A percentile compares a stretch with the other conserved stretches of the same genome.
Evolutionary conservation across 345 rosid genomes (phyloP).

Genomic region (Nasturtium officinale): DNA sequence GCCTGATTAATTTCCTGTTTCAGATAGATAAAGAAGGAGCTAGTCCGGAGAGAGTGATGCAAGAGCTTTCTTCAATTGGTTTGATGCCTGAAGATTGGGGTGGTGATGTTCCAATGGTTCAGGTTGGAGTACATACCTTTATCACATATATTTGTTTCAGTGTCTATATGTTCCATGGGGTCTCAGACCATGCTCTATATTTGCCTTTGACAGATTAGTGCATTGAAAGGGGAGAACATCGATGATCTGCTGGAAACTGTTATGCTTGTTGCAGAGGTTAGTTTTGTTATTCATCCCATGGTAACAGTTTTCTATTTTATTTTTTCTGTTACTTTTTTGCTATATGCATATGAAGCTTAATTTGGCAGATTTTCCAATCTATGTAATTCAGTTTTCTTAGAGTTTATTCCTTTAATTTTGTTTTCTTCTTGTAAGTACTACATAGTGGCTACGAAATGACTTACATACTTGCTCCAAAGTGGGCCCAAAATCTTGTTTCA

Average conservation of each 20-base stretch:
- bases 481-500: slow-evolving; percentile 9
- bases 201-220: slow-evolving; percentile 78
- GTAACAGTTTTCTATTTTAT: slow-evolving; percentile 6
- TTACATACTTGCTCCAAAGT: slow-evolving; percentile 8
- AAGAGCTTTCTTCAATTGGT: slow-evolving; percentile 94
- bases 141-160: slow-evolving; percentile 34
- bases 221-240: slow-evolving; percentile 83
- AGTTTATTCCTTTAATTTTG: background rate
- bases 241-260: slow-evolving; percentile 90
- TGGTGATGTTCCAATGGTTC: slow-evolving; percentile 95
- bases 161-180: slow-evolving; percentile 26
- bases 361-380: slow-evolving; percentile 2
- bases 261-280: slow-evolving; percentile 98
- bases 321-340: background rate
- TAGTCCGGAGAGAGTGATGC: slow-evolving; percentile 94
- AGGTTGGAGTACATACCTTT: slow-evolving; percentile 52
- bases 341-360: slow-evolving; percentile 16
- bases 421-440: slow-evolving; percentile 5
- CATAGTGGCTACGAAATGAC: slow-evolving; percentile 12
- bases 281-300: slow-evolving; percentile 35
- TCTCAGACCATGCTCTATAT: slow-evolving; percentile 36
- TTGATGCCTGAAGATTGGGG: slow-evolving; percentile 99
- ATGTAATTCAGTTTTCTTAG: background rate
- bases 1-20: slow-evolving; percentile 30
- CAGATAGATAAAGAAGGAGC: slow-evolving; percentile 99